Evolutionary conservation across 371 early-diverging fungal genomes (phyloP).

Genomic region (Syncephalastrum monosporum): DNA sequence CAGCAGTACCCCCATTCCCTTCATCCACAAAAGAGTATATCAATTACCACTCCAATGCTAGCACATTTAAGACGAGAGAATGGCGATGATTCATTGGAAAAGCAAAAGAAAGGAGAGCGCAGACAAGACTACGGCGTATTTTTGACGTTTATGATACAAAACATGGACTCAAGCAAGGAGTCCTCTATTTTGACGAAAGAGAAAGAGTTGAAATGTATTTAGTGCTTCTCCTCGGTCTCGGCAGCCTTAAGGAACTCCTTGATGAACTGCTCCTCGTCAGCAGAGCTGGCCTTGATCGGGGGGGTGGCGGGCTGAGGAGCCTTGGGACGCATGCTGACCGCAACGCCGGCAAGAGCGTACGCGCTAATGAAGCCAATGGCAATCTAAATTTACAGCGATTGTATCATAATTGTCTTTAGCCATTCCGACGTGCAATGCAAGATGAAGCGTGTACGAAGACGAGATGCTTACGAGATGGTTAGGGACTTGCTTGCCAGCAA

Average conservation of each 20-base stretch:
- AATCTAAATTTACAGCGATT: conserved; percentile 21
- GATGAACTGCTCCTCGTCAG: conserved; percentile 69
- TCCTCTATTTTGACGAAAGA: too few relatives aligned
- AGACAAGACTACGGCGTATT: too few relatives aligned
- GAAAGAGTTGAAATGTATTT: conserved; percentile 7
- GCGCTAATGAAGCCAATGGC: conserved; percentile 50
- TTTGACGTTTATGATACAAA: too few relatives aligned
- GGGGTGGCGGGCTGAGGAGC: conserved; percentile 51
- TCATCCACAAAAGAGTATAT: not conserved
- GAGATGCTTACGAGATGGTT: conserved; percentile 43
- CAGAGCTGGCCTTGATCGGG: conserved; percentile 66
- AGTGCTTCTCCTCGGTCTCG: conserved; percentile 60
- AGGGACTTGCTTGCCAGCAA: conserved; percentile 49
- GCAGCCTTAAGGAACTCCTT: conserved; percentile 66
- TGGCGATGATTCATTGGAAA: too few relatives aligned
- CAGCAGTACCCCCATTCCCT: not conserved
- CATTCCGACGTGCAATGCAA: not conserved
- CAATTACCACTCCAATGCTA: too few relatives aligned
- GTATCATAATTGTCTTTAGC: not conserved
- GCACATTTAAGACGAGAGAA: too few relatives aligned
- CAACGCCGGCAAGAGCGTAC: conserved; percentile 40
- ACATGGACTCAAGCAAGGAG: too few relatives aligned
- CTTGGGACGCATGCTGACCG: conserved; percentile 47
- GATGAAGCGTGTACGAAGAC: too few relatives aligned
- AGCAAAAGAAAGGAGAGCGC: too few relatives aligned